Conservation (phyloP, 345 rosid genomes). For the Brassica carinata region DNA sequence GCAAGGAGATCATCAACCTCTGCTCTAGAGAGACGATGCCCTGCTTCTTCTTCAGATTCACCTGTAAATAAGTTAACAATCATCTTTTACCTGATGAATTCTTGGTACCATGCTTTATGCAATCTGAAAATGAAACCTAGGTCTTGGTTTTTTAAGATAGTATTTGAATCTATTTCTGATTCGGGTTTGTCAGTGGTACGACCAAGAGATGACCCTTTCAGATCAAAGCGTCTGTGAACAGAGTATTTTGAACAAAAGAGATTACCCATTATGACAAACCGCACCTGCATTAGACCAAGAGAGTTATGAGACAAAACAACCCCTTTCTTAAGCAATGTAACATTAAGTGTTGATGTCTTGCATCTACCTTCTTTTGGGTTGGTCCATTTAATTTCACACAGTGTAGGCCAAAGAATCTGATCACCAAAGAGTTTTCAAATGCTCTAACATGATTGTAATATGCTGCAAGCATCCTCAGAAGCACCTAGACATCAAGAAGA, state of each 20-base stretch:
- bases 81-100: conserved; percentile 43
- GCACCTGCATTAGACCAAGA: conserved; percentile 54
- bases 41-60: conserved; percentile 41
- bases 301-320: conserved; percentile 4
- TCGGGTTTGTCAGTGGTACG: conserved; percentile 87
- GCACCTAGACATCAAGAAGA: conserved; percentile 52
- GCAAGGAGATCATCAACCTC: conserved; percentile 42
- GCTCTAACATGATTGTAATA: conserved; percentile 86
- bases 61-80: conserved; percentile 25
- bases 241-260: conserved; percentile 76
- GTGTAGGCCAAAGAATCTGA: conserved; percentile 82
- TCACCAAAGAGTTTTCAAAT: conserved; percentile 76
- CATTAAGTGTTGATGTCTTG: not conserved
- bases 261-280: conserved; percentile 98
- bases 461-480: conserved; percentile 91
- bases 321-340: not conserved
- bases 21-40: conserved; percentile 42
- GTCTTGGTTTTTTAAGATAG: conserved; percentile 87
- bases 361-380: conserved; percentile 72
- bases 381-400: conserved; percentile 86
- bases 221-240: conserved; percentile 84
- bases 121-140: conserved; percentile 77
- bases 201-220: conserved; percentile 95
- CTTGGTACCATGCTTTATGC: conserved; percentile 86
- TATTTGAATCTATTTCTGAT: conserved; percentile 68